Evolutionary conservation across 495 filamentous ascomycete genomes (phyloP).

Genomic region (Penicillium lividum): DNA sequence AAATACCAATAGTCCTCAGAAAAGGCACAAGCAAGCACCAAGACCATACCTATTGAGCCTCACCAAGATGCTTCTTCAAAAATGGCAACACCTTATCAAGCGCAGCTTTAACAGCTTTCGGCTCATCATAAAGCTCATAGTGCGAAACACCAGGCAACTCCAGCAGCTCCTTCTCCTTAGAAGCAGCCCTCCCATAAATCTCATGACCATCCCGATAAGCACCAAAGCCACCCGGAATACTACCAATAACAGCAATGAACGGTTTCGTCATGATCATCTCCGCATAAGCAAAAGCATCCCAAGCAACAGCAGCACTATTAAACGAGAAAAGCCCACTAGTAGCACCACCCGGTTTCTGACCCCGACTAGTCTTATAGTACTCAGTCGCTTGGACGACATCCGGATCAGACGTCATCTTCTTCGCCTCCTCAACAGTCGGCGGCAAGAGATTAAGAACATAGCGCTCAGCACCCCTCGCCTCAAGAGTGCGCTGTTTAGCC

Average conservation of each 20-base stretch:
- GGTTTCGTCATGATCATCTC: slow-evolving; percentile 22
- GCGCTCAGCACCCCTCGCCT: slow-evolving; percentile 22
- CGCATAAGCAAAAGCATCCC: slow-evolving; percentile 23
- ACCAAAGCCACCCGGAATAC: slow-evolving; percentile 19
- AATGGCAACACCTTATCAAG: slow-evolving; percentile 21
- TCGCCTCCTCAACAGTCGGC: slow-evolving; percentile 15
- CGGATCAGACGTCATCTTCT: slow-evolving; percentile 18
- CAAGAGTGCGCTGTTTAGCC: slow-evolving; percentile 21
- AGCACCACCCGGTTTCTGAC: slow-evolving; percentile 14
- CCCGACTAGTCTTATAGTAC: slow-evolving; percentile 25
- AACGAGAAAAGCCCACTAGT: slow-evolving; percentile 24
- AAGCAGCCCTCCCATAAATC: slow-evolving; percentile 20
- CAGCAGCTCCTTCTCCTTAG: slow-evolving; percentile 18
- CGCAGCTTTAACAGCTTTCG: slow-evolving; percentile 21
- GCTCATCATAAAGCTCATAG: slow-evolving; percentile 26
- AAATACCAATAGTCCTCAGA: no score
- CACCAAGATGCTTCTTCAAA: slow-evolving; percentile 23
- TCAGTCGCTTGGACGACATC: slow-evolving; percentile 22
- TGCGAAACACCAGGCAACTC: slow-evolving; percentile 21
- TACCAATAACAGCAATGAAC: slow-evolving; percentile 21
- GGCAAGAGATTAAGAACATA: slow-evolving; percentile 17
- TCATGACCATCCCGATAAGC: slow-evolving; percentile 24
- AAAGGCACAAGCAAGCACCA: no score
- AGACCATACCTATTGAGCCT: slow-evolving; percentile 1
- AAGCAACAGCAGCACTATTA: slow-evolving; percentile 22